Conservation (phyloP, 2,329 filamentous ascomycete species). For the Alternaria sp. region DNA sequence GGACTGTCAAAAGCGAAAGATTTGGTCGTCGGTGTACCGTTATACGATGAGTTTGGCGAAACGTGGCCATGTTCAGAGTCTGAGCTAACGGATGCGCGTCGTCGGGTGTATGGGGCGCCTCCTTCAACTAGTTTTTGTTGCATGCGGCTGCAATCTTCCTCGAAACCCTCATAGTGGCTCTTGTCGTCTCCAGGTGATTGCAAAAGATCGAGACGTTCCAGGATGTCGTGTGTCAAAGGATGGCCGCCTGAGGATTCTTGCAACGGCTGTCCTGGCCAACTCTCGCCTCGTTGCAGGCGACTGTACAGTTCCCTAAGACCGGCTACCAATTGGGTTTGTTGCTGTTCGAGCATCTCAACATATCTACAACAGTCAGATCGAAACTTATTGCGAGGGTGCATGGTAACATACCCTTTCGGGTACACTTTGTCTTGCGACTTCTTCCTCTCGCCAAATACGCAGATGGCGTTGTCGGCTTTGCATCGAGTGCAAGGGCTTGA, state of each 20-base stretch:
- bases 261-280: conserved; percentile 62
- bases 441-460: conserved; percentile 69
- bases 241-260: conserved; percentile 60
- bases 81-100: conserved; percentile 62
- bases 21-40: conserved; percentile 47
- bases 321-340: conserved; percentile 66
- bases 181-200: conserved; percentile 57
- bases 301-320: conserved; percentile 67
- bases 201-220: conserved; percentile 64
- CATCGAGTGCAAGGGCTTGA: conserved; percentile 66
- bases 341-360: conserved; percentile 71
- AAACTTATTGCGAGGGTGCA: neutral
- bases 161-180: conserved; percentile 58
- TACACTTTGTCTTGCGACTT: conserved; percentile 72
- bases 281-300: conserved; percentile 58
- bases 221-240: conserved; percentile 68
- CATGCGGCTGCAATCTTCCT: conserved; percentile 63
- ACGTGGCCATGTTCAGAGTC: conserved; percentile 62
- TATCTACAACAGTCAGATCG: conserved; percentile 53
- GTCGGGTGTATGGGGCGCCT: conserved; percentile 59
- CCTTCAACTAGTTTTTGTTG: conserved; percentile 62
- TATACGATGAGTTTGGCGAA: conserved; percentile 45
- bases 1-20: conserved; percentile 39
- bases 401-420: conserved; percentile 64
- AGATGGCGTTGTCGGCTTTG: conserved; percentile 68